Evolutionary conservation across 2,329 filamentous ascomycete species (phyloP).

Genomic region (Penicillium capsulatum): DNA sequence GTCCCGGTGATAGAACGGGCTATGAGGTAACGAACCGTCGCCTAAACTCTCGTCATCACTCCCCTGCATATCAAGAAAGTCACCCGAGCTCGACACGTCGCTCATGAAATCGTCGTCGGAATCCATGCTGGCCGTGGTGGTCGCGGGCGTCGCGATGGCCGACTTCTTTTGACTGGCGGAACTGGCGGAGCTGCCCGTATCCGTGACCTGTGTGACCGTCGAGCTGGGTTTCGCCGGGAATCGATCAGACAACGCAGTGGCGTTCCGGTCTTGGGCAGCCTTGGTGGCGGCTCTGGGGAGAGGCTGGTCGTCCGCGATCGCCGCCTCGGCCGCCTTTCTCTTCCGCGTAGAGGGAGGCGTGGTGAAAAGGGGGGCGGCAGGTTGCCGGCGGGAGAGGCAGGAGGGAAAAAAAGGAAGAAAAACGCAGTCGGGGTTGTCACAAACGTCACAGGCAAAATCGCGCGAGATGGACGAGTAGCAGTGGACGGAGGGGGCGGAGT

Average conservation of each 20-base stretch:
- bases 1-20: no score
- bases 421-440: constrained; percentile 5
- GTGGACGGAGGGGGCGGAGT: constrained; percentile 12
- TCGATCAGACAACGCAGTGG: constrained; percentile 29
- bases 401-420: constrained; percentile 1
- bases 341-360: constrained; percentile 53
- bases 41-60: constrained; percentile 63
- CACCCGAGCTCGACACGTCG: constrained; percentile 70
- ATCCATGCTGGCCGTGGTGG: constrained; percentile 66
- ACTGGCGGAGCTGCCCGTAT: constrained; percentile 18
- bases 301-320: constrained; percentile 29
- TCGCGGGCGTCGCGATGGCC: constrained; percentile 40
- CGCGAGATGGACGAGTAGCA: constrained; percentile 1
- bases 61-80: constrained; percentile 62
- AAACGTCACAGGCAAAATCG: constrained; percentile 18
- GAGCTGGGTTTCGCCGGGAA: constrained; percentile 22
- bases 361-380: constrained; percentile 36
- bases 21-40: constrained; percentile 43
- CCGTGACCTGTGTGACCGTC: constrained; percentile 6
- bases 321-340: constrained; percentile 51
- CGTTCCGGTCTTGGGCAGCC: constrained; percentile 24
- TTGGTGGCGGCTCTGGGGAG: constrained; percentile 29
- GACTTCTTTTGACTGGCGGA: constrained; percentile 19
- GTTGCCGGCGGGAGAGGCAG: constrained; percentile 10
- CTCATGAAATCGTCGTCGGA: constrained; percentile 95